Percentiles rank a stretch among this genome's conserved stretches.
Evolutionary conservation across 2,329 filamentous ascomycete species (phyloP).

Genomic region (Xylaria sp.): DNA sequence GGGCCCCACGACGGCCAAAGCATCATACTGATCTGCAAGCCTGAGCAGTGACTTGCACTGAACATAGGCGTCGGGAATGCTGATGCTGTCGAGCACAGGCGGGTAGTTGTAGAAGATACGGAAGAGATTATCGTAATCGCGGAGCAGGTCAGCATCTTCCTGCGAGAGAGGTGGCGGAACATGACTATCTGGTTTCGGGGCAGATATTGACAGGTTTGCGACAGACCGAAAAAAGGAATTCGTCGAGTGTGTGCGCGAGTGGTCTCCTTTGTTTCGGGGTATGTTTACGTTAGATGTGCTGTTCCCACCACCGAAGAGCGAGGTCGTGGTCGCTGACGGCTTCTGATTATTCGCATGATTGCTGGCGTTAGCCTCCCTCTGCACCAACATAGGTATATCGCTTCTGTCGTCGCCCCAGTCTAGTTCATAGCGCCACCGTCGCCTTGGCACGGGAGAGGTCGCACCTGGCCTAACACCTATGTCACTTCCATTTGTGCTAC

Average conservation of each 20-base stretch:
- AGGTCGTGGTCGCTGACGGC: constrained; percentile 50
- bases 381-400: constrained; percentile 88
- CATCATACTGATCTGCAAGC: constrained; percentile 95
- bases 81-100: constrained; percentile 82
- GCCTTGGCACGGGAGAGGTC: constrained; percentile 59
- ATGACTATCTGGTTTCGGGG: constrained; percentile 58
- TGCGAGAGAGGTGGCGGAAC: constrained; percentile 63
- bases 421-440: constrained; percentile 87
- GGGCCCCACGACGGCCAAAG: constrained; percentile 85
- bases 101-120: constrained; percentile 96
- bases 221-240: constrained; percentile 85
- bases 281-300: constrained; percentile 47
- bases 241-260: constrained; percentile 63
- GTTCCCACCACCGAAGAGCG: constrained; percentile 69
- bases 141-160: constrained; percentile 79
- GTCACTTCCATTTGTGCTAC: constrained; percentile 52
- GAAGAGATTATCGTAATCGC: constrained; percentile 95
- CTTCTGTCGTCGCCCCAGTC: constrained; percentile 78
- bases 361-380: constrained; percentile 69
- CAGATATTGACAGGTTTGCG: constrained; percentile 74
- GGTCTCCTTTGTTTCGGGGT: constrained; percentile 64
- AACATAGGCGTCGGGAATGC: constrained; percentile 91
- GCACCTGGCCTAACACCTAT: constrained; percentile 53
- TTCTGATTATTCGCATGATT: constrained; percentile 34
- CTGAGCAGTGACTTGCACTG: constrained; percentile 91